A percentile compares a stretch with the other conserved stretches of the same genome.
Conservation (phyloP, 2,329 filamentous ascomycete genomes). For the Colletotrichum tropicale region DNA sequence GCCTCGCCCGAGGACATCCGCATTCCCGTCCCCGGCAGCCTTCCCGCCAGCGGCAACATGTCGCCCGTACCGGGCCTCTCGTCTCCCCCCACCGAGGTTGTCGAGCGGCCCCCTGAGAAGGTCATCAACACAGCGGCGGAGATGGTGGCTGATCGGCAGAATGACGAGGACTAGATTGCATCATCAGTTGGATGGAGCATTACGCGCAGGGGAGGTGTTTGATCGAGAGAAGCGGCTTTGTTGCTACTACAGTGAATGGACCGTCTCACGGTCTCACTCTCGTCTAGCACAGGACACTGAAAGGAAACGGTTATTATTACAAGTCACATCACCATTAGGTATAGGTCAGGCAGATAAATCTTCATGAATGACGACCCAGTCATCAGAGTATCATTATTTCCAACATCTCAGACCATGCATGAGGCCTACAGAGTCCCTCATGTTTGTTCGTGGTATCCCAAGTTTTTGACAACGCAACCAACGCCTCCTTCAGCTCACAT, state of each 20-base stretch:
- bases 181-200: not conserved
- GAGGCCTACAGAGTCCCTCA: not conserved
- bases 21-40: slow-evolving; percentile 68
- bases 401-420: not conserved
- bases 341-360: not conserved
- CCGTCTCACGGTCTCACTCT: not conserved
- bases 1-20: slow-evolving; percentile 81
- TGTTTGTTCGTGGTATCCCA: slow-evolving; percentile 8
- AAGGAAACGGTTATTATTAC: not conserved
- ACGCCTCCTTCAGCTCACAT: not conserved
- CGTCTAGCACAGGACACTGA: not conserved
- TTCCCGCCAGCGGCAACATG: slow-evolving; percentile 43
- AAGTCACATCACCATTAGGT: not conserved
- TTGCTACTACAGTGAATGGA: not conserved
- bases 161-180: slow-evolving; percentile 52
- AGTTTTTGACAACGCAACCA: not conserved
- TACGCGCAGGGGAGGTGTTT: not conserved
- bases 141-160: slow-evolving; percentile 56
- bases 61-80: slow-evolving; percentile 54
- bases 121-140: slow-evolving; percentile 55
- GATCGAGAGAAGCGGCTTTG: not conserved
- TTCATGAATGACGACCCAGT: slow-evolving; percentile 3
- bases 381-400: slow-evolving; percentile 10
- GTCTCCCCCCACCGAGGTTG: slow-evolving; percentile 49
- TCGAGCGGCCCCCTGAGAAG: slow-evolving; percentile 50